phyloP scores from a whole-genome alignment of 129 eudicot species.

The Centrapalus pauciflorus region DNA sequence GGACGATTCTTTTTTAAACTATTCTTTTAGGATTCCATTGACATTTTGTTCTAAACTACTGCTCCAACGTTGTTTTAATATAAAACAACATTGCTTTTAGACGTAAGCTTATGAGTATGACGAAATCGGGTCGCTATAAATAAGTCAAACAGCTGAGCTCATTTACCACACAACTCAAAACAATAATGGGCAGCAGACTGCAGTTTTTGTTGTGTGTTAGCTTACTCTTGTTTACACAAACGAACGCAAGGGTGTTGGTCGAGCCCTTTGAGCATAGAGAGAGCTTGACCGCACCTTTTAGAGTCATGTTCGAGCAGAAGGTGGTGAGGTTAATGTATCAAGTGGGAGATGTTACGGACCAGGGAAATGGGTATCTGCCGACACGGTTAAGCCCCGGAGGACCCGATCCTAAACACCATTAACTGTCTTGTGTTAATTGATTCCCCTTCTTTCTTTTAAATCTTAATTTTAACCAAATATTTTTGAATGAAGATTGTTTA shows the following conservation, averaged over 20 bases:
- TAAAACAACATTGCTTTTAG: neutral
- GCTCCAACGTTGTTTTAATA: slow-evolving; percentile 24
- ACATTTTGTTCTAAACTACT: slow-evolving; percentile 1
- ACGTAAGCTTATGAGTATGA: slow-evolving; percentile 16
- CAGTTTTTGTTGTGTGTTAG: slow-evolving; percentile 12
- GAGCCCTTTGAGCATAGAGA: slow-evolving; percentile 7
- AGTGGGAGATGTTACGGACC: slow-evolving; percentile 3
- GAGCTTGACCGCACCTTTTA: slow-evolving; percentile 23
- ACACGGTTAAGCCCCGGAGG: slow-evolving; percentile 32
- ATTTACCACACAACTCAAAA: slow-evolving; percentile 11
- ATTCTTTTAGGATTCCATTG: slow-evolving; percentile 19
- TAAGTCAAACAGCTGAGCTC: slow-evolving; percentile 15
- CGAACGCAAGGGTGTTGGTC: slow-evolving; percentile 15
- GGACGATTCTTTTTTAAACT: neutral
- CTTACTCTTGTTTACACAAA: slow-evolving; percentile 17
- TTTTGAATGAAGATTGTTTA: neutral
- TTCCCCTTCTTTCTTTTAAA: neutral
- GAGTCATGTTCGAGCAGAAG: slow-evolving; percentile 19
- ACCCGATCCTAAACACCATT: slow-evolving; percentile 35
- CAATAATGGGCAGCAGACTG: slow-evolving; percentile 22
- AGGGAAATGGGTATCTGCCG: slow-evolving; percentile 7
- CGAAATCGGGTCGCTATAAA: slow-evolving; percentile 23
- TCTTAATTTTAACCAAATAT: neutral
- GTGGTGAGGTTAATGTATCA: slow-evolving; percentile 1
- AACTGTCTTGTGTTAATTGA: neutral